phyloP scores from a whole-genome alignment of 2,329 filamentous ascomycete genomes.

The Pestalotiopsis sp. region DNA sequence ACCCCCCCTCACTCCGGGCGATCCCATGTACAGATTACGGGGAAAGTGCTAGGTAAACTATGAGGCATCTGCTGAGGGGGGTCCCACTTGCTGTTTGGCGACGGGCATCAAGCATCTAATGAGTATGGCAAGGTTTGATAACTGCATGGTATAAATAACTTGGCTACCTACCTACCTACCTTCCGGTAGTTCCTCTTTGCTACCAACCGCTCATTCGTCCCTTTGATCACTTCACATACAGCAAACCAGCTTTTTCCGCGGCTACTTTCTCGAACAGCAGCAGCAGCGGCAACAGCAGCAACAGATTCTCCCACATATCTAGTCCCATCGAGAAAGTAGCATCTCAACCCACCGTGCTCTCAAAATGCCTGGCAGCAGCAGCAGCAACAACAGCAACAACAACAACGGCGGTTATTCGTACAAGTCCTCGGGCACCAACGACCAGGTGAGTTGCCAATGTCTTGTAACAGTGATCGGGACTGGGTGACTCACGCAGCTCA shows the following conservation, averaged over 20 bases:
- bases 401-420: slow-evolving; percentile 35
- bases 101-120: not conserved
- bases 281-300: no score
- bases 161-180: not conserved
- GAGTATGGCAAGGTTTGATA: not conserved
- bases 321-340: no score
- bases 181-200: slow-evolving; percentile 4
- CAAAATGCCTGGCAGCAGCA: slow-evolving; percentile 29
- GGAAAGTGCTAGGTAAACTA: not conserved
- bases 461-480: not conserved
- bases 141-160: not conserved
- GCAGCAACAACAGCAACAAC: slow-evolving; percentile 36
- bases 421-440: slow-evolving; percentile 61
- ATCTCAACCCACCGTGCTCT: not conserved
- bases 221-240: no score
- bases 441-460: slow-evolving; percentile 44
- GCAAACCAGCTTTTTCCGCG: no score
- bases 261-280: no score
- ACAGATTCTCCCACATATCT: no score
- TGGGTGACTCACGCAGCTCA: not conserved
- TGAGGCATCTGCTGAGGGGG: not conserved
- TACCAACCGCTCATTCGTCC: not conserved
- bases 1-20: not conserved
- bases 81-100: not conserved
- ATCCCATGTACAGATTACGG: no score